Evolutionary conservation across 2,329 filamentous ascomycete species (phyloP).

Genomic region (Beauveria pseudobassiana): DNA sequence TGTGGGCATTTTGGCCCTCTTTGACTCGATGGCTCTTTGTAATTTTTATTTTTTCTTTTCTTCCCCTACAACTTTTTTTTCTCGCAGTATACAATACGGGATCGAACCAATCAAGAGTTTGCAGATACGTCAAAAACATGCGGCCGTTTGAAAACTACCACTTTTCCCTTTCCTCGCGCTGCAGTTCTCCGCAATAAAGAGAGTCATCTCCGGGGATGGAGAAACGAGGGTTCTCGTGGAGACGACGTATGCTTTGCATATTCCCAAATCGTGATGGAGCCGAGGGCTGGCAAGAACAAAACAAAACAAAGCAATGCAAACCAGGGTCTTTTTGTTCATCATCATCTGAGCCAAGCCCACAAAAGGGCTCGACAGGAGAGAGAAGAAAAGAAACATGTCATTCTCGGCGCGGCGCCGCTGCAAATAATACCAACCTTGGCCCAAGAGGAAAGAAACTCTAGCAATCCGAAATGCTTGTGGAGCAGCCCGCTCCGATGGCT

Average conservation of each 20-base stretch:
- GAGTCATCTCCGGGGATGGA: neutral
- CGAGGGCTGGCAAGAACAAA: too few relatives aligned
- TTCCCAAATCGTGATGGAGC: neutral
- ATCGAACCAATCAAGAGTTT: too few relatives aligned
- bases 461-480: neutral
- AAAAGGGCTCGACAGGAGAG: neutral
- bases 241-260: neutral
- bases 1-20: too few relatives aligned
- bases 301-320: too few relatives aligned
- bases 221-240: neutral
- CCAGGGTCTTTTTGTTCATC: neutral
- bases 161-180: neutral
- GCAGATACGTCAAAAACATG: too few relatives aligned
- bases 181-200: neutral
- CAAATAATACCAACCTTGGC: neutral
- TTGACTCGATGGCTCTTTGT: too few relatives aligned
- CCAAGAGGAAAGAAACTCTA: neutral
- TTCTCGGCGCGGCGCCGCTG: neutral
- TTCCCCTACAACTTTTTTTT: too few relatives aligned
- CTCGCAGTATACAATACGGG: too few relatives aligned
- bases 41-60: neutral
- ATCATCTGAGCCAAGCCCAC: neutral
- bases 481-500: neutral
- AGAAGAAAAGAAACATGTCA: slow-evolving; percentile 1
- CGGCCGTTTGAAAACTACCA: too few relatives aligned